phyloP scores from a whole-genome alignment of 2,329 filamentous ascomycete genomes.

The Lachnellula hyalina region DNA sequence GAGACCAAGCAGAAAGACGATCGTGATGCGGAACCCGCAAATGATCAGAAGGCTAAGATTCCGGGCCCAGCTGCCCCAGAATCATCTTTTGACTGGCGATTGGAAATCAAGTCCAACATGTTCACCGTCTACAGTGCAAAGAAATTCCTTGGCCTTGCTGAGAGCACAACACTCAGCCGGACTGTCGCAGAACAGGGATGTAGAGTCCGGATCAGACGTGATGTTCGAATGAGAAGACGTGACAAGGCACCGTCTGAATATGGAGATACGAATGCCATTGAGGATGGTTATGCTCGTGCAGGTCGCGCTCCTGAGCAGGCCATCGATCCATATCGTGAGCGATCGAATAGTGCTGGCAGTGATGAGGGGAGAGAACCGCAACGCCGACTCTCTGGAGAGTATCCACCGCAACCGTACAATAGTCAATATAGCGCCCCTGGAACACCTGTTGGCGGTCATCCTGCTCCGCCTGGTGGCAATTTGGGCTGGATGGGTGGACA shows the following conservation, averaged over 20 bases:
- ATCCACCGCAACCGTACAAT: slow-evolving; percentile 30
- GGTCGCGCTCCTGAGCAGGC: slow-evolving; percentile 28
- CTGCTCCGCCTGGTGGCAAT: slow-evolving; percentile 30
- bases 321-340: slow-evolving; percentile 8
- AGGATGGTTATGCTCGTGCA: slow-evolving; percentile 52
- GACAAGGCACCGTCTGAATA: slow-evolving; percentile 59
- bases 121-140: slow-evolving; percentile 95
- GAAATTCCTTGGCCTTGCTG: slow-evolving; percentile 91
- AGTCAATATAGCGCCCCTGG: slow-evolving; percentile 20
- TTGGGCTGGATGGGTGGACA: slow-evolving; percentile 22
- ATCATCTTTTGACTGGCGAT: slow-evolving; percentile 68
- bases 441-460: slow-evolving; percentile 16
- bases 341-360: slow-evolving; percentile 19
- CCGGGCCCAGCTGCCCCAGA: slow-evolving; percentile 34
- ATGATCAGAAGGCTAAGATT: slow-evolving; percentile 29
- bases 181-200: slow-evolving; percentile 95
- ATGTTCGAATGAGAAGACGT: slow-evolving; percentile 85
- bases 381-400: slow-evolving; percentile 45
- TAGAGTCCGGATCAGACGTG: slow-evolving; percentile 88
- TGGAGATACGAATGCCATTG: slow-evolving; percentile 41
- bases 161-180: slow-evolving; percentile 83
- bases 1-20: slow-evolving; percentile 83
- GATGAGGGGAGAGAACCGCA: slow-evolving; percentile 27
- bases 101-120: slow-evolving; percentile 82
- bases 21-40: slow-evolving; percentile 50